Conservation (phyloP, 805 yeast genomes). For the Kurtzmaniella cleridarum region DNA sequence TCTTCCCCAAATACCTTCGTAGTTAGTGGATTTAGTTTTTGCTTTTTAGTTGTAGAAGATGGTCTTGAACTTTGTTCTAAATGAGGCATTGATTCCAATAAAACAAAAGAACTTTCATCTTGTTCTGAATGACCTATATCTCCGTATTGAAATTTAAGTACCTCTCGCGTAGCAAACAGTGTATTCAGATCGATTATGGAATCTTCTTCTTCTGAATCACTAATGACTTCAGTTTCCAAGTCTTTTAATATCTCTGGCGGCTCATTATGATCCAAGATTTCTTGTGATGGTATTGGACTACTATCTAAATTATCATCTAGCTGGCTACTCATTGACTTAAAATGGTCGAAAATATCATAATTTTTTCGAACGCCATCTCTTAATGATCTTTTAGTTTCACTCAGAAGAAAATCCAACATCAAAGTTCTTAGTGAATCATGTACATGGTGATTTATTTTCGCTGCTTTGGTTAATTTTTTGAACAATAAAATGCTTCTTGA, state of each 20-base stretch:
- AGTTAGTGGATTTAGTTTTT: neutral
- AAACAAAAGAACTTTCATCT: neutral
- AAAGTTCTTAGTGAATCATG: neutral
- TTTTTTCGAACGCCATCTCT: neutral
- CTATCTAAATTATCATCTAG: neutral
- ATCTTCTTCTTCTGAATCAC: slow-evolving; percentile 11
- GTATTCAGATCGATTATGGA: no score
- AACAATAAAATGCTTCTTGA: neutral
- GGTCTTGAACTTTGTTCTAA: neutral
- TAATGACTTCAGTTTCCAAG: slow-evolving; percentile 5
- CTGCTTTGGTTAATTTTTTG: neutral
- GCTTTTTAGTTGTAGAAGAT: slow-evolving; percentile 3
- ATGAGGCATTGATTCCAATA: slow-evolving; percentile 15
- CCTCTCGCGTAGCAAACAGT: no score
- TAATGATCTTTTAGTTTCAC: neutral
- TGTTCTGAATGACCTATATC: no score
- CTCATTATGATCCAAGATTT: neutral
- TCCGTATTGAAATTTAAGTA: no score
- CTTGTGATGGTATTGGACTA: neutral
- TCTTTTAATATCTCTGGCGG: neutral
- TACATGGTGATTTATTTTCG: neutral
- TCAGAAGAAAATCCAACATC: neutral
- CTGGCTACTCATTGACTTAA: neutral
- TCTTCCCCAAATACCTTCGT: slow-evolving; percentile 28
- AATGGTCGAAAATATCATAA: neutral